These are phyloP conservation scores for Canariomyces notabilis DNA, from an alignment of 2,329 filamentous ascomycete genomes.

Conservation along the genomic window DNA sequence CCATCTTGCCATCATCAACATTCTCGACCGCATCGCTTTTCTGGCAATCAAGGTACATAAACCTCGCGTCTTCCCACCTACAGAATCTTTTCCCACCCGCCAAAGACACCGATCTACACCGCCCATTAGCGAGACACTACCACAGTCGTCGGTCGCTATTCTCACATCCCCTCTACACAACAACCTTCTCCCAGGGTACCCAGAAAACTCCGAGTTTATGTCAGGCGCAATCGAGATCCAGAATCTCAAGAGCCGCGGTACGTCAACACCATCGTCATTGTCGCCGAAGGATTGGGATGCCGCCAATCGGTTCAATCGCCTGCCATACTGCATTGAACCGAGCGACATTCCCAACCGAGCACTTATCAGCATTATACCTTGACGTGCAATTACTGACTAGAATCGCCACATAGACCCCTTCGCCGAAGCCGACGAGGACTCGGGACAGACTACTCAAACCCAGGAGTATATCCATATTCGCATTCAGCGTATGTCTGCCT, in stretches of 20 bases:
- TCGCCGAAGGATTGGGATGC: background rate
- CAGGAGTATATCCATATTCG: conserved; percentile 99
- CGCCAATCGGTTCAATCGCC: too few relatives aligned
- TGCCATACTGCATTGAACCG: too few relatives aligned
- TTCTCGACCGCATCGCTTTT: conserved; percentile 20
- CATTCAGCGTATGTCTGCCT: conserved; percentile 81
- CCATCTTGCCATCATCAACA: conserved; percentile 22
- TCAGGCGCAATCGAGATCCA: conserved; percentile 67
- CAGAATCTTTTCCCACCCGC: conserved; percentile 7
- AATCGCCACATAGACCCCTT: conserved; percentile 76
- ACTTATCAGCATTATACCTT: background rate
- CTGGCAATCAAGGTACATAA: conserved; percentile 16
- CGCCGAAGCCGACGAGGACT: conserved; percentile 99
- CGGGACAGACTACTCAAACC: conserved; percentile 88
- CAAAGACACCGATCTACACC: conserved; percentile 16
- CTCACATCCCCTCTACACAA: conserved; percentile 37
- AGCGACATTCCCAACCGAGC: background rate
- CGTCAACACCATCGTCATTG: conserved; percentile 33
- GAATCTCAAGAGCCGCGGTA: conserved; percentile 93
- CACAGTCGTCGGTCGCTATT: conserved; percentile 49
- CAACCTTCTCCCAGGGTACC: conserved; percentile 50
- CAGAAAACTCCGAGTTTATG: conserved; percentile 82
- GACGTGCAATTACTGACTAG: conserved; percentile 27
- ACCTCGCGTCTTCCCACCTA: conserved; percentile 4
- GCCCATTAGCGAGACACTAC: conserved; percentile 43